Evolutionary conservation across 2,329 filamentous ascomycete genomes (phyloP), one percentile per base, ranked within the genome.

Genomic region (Fusarium musae): DNA sequence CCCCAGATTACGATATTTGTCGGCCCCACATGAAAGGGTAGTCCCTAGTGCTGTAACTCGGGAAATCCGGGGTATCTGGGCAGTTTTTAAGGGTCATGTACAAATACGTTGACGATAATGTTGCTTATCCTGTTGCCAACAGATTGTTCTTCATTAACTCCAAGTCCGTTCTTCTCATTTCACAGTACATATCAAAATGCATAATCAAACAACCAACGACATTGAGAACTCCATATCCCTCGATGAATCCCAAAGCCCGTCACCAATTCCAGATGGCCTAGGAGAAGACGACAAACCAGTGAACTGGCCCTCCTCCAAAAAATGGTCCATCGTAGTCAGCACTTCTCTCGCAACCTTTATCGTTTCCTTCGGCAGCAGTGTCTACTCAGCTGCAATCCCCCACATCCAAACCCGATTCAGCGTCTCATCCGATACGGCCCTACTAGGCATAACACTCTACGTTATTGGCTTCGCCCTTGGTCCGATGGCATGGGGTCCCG

Each of bases 401-500:
- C 36, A 68, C 32, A 54, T 68, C 37, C 28, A 49, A 3, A 2
- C 36, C 12, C 39, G 49, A 16, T 68, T 66, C 26, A 15, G 6
- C 9, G 53, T 68, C 13, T 50, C 62, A 43, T 16, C 30, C 32
- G 42, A 66, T 3, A 43, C 59, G 1, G 54, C 53, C 19, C 63
- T 57, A 0, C 54, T 70, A 17, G 65, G 65, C 21, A 50, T 70
- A 6, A 59, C 65, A 1, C 40, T 70, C 17, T 70, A 64, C 12
- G 39, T 70, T 3, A 15, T 69, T 15, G 67, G 67, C 8, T 69
- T 69, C 76, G 93, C 92, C 75, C 82, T 95, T 56, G 93, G 69
- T 10, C 93, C 93, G 3, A 91, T 95, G 88, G 85, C 86, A 1
- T 95, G 94, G 78, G 93, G 93, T 9, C 93, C 93, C 6, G 53